Percentiles rank a stretch among this genome's conserved stretches.
phyloP scores from a whole-genome alignment of 176 grass and related monocot genomes.

The Pharus latifolius region DNA sequence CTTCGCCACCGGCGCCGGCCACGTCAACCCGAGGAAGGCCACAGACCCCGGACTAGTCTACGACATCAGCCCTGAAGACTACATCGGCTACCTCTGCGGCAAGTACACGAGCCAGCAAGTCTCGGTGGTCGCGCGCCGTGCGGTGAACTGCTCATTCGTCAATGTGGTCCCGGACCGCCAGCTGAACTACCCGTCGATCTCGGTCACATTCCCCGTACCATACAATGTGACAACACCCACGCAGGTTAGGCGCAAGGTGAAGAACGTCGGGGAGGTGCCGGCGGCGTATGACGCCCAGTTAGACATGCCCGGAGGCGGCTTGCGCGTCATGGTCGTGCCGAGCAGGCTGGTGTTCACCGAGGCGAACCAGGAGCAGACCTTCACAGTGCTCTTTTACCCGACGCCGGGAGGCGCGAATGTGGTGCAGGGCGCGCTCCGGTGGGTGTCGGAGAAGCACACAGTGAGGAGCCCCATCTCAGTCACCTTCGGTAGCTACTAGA shows the following conservation, averaged over 20 bases:
- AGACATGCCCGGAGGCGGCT: neutral
- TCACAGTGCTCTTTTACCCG: conserved; percentile 1
- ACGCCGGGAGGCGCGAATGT: neutral
- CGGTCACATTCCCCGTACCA: neutral
- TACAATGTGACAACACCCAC: neutral
- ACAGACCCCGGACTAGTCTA: conserved; percentile 31
- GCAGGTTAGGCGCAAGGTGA: conserved; percentile 6
- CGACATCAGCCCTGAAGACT: neutral
- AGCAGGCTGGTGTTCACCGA: neutral
- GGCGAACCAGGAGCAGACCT: conserved; percentile 13
- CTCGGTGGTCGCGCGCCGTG: conserved; percentile 4
- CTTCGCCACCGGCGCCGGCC: conserved; percentile 35
- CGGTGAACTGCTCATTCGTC: conserved; percentile 14
- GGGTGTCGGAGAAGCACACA: conserved; percentile 26
- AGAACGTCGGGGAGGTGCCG: conserved; percentile 29
- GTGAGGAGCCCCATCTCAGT: conserved; percentile 31
- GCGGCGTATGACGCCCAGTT: conserved; percentile 6
- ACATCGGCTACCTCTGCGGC: conserved; percentile 44
- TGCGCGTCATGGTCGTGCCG: neutral
- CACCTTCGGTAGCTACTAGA: neutral
- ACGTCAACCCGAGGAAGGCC: conserved; percentile 42
- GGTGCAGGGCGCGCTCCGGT: conserved; percentile 26
- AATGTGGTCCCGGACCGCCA: neutral
- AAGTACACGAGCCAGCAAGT: conserved; percentile 26
- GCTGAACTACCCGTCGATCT: conserved; percentile 54